Base-by-base conservation (phyloP, 106 monocot genomes). In the Iris macrosiphon region DNA sequence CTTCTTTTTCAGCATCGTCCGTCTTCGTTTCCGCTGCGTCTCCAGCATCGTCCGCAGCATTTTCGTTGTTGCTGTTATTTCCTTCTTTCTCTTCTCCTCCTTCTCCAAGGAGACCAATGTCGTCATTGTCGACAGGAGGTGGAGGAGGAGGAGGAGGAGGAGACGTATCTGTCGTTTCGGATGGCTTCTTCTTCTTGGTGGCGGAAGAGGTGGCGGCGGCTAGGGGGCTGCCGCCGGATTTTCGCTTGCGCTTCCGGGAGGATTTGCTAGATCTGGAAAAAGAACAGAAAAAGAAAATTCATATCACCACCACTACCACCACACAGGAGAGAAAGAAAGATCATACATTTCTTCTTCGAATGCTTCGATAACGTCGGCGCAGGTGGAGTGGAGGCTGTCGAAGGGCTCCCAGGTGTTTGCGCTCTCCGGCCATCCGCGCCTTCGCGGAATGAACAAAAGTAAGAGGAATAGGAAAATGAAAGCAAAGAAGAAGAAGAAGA, bases 381-480 rank as follows among this genome's bases (percentile, higher is more conserved):
- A 89, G n/a, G n/a, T n/a, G 37, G 68, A 70, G 52, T 74, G 43
- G 49, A 95, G 51, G 55, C 89, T 95, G 45, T 89, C 76, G 24
- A 54, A 67, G 45, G 94, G 94, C 38, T 95, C 94, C 94, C 94
- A 95, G 24, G 94, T 95, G 72, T 95, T 95, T 17, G 81, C 84
- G 7, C 73, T 72, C 59, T 95, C 94, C 23, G 94, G 85, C 84
- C 89, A 95, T 11, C 89, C 94, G 10, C 89, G 81, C 94, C 93
- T 93, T 63, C 19, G 31, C 7, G 9, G 22, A 49, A 25, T 49
- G 4, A 22, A 25, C 49, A 49, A 49, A 4, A 49, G 19, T 24
- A 1, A 24, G 3, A 7, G 6, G 26, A 22, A 26, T 25, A 46
- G 41, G 41, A 42, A 42, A 42, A 12, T 15, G 41, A 42, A 15